Evolutionary conservation across 2,329 filamentous ascomycete genomes (phyloP).

Genomic region (Parastagonospora nodorum): DNA sequence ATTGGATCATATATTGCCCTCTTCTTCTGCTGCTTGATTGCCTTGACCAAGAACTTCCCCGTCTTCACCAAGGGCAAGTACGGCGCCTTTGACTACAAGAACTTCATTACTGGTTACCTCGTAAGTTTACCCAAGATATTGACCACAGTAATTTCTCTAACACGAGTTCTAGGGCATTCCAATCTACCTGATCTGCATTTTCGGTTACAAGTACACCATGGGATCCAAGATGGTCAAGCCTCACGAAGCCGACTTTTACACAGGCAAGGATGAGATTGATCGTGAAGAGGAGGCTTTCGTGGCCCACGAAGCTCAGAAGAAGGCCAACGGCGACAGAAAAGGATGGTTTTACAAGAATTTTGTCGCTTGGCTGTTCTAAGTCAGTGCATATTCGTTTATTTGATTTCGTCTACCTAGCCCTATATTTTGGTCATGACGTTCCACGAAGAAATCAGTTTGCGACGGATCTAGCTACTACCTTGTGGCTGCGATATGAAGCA

Average conservation of each 20-base stretch:
- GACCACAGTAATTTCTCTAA: conserved; percentile 55
- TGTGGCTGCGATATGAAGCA: no score
- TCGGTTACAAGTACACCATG: conserved; percentile 54
- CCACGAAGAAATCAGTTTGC: neutral
- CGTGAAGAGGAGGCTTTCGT: conserved; percentile 73
- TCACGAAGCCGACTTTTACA: conserved; percentile 69
- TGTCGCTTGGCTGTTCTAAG: conserved; percentile 66
- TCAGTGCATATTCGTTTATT: neutral
- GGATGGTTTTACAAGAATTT: conserved; percentile 64
- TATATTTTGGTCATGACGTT: neutral
- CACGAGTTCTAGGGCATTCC: conserved; percentile 73
- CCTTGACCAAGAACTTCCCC: conserved; percentile 81
- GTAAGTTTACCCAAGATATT: conserved; percentile 14
- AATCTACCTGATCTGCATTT: conserved; percentile 69
- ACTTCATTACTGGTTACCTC: conserved; percentile 76
- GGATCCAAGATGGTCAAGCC: conserved; percentile 53
- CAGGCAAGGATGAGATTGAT: conserved; percentile 75
- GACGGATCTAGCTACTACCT: no score
- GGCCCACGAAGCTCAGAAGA: conserved; percentile 56
- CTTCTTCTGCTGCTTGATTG: conserved; percentile 72
- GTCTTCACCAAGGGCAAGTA: conserved; percentile 64
- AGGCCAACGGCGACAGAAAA: conserved; percentile 37
- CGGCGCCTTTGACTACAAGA: conserved; percentile 71
- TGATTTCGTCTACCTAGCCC: neutral
- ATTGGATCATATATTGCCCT: conserved; percentile 71